Evolutionary conservation across 1,284 basidiomycete genomes (phyloP), one percentile per base, ranked within the genome.

Genomic region (Dichomitus squalens): DNA sequence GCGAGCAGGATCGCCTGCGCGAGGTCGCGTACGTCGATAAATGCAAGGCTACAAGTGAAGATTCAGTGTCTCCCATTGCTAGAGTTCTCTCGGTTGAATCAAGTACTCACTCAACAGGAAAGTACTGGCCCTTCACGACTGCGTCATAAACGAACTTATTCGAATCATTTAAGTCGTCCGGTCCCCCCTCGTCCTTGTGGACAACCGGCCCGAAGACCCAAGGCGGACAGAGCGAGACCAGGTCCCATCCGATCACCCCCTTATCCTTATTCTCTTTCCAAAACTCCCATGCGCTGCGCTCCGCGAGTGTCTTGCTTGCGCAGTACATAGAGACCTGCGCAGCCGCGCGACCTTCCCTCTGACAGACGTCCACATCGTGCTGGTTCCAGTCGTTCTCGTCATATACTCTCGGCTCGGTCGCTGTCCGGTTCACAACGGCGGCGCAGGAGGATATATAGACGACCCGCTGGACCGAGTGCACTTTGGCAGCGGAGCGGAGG

Each of bases 231-330:
- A 89, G 71, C 0, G 76, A 74, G 3, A 76, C 78, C 21, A 87
- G 67, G 57, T 87, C 84, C 79, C 82, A 89, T 9, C 66, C 63
- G 3, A 78, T 70, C 18, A 64, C 68, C 0, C 72, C 65, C 6
- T 55, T 21, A 47, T 57, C 54, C 16, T 12, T 34, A 64, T 84
- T 80, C 64, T 87, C 72, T 54, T 82, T 75, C 55, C 79, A 72
- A 57, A 86, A 86, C 48, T 81, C 75, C 83, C 82, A 86, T 1
- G 81, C 81, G 20, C 76, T 77, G 63, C 71, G 75, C 69, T 93
- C 90, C 1, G 90, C 88, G 1, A 92, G 73, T 3, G 80, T 82
- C 76, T 93, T 92, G 20, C 79, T 82, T 16, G 78, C 80, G 50
- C 76, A 70, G 67, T 88, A 89, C 64, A 80, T 84, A 43, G 71